phyloP scores from a whole-genome alignment of 2,329 filamentous ascomycete genomes.

The Sclerotiophoma versabilis region DNA sequence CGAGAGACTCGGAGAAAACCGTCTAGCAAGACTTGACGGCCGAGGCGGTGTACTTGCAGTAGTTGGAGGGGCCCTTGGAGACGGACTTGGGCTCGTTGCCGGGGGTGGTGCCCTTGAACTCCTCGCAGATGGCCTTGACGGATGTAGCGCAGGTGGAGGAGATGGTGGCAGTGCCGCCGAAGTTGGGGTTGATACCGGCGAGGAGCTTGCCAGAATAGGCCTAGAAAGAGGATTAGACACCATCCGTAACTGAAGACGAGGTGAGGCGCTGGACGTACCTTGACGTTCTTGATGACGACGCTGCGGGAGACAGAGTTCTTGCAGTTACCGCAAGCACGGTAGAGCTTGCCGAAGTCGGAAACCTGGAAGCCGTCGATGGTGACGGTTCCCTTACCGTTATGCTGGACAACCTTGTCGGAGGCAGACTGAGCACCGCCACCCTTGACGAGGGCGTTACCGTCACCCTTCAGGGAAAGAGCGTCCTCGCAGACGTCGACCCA shows the following conservation, averaged over 20 bases:
- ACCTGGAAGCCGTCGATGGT: slow-evolving; percentile 48
- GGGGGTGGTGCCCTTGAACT: slow-evolving; percentile 43
- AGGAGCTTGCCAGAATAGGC: slow-evolving; percentile 53
- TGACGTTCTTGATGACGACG: slow-evolving; percentile 55
- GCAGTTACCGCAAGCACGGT: slow-evolving; percentile 58
- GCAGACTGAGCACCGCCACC: slow-evolving; percentile 52
- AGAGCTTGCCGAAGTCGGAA: slow-evolving; percentile 52
- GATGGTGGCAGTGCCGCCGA: slow-evolving; percentile 58
- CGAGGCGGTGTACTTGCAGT: slow-evolving; percentile 44
- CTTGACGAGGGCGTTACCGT: slow-evolving; percentile 48
- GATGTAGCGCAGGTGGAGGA: slow-evolving; percentile 38
- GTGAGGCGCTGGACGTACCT: slow-evolving; percentile 47
- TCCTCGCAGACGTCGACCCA: slow-evolving; percentile 55
- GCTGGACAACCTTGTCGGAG: slow-evolving; percentile 54
- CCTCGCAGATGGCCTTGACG: slow-evolving; percentile 46
- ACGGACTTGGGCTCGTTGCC: slow-evolving; percentile 40
- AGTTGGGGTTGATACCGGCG: slow-evolving; percentile 62
- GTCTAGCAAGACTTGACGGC: slow-evolving; percentile 43
- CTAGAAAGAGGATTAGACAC: neutral
- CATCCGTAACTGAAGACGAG: slow-evolving; percentile 14
- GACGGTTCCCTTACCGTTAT: slow-evolving; percentile 49
- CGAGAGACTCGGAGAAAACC: neutral
- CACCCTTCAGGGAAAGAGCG: slow-evolving; percentile 47
- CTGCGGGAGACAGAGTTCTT: slow-evolving; percentile 57
- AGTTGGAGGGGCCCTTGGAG: slow-evolving; percentile 37